Base-by-base conservation (phyloP, 306 rosid genomes). In the Gastrolobium bilobum region DNA sequence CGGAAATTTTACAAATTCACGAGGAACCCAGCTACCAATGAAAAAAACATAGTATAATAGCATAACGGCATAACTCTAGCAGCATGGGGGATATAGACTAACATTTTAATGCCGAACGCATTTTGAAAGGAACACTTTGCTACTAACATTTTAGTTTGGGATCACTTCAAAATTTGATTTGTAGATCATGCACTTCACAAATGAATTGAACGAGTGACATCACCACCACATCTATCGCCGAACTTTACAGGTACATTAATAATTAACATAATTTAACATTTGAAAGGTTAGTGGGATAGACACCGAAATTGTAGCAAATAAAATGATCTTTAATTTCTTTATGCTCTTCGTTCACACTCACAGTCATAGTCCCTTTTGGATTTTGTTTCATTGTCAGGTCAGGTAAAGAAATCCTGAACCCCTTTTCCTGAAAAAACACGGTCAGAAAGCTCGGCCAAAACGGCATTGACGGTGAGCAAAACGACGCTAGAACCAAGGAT, bases 401-500 rank as follows among this genome's bases (percentile, higher is more conserved):
- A 89, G 68, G 86, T 15, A 83, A 92, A 91, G 87, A 92, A 89
- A 83, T 92, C 98, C 86, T 92, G 99, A 59, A 92, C 61, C 1
- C 98, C 97, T 89, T 79, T 89, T 14, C 92, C 98, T 1, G 90
- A 89, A 6, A 94, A 94, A 63, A 90, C 70, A 13, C 57, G 71
- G 6, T 94, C 97, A 44, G 97, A 94, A 30, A 89, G 80, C 87
- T 92, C 94, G 2, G 98, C 94, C 75, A 94, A 83, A 68, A 90
- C 77, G 70, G 89, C 96, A 86, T 92, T 95, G 33, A 95, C 82
- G 4, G 95, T 90, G 33, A 92, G 95, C 89, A 95, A 90, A 86
- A 90, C 97, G 84, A 91, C 93, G 48, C 96, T 90, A 9, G 99
- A 92, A 9, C 97, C 97, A 11, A 92, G 76, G 51, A 95, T 95